Base-by-base conservation (phyloP, 768 basidiomycete genomes). In the Ramaria sp. region DNA sequence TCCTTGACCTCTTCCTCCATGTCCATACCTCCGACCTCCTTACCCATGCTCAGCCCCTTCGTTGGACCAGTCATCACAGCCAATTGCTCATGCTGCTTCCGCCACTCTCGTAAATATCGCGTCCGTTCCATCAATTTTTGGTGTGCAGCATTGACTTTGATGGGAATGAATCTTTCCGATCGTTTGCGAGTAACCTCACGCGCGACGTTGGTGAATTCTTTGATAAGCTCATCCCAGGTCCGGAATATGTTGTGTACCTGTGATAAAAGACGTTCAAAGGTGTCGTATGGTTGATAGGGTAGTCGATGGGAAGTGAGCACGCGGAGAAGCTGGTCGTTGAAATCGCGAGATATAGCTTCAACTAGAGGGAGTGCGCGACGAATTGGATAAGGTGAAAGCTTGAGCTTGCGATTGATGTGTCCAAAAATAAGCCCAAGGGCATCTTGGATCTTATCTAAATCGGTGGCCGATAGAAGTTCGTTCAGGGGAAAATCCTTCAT, bases 401-500 rank as follows among this genome's bases (percentile, higher is more conserved):
- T 88, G 61, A 99, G 83, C 67, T 95, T 97, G 69, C 93, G 88
- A 67, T 90, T 96, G 65, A 98, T 79, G 65, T 99, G 96, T 0
- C 78, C 78, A 63, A 98, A 97, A 65, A 98, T 95, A 56, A 86
- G 77, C 0, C 78, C 69, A 12, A 97, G 73, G 3, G 89, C 83
- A 67, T 96, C 92, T 64, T 95, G 86, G 36, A 98, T 85, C 72
- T 94, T 96, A 66, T 88, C 87, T 1, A 98, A 79, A 67, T 98
- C 96, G 2, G 96, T 96, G 0, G 96, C 92, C 8, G 94, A 91
- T 25, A 99, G 78, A 18, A 98, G 81, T 64, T 97, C 95, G 65
- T 99, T 96, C 27, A 99, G 75, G 0, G 96, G 96, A 62, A 98
- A 98, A 64, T 99, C 96, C 70, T 95, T 96, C 96, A 99, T 98